Conservation (phyloP, 1,284 basidiomycete genomes). For the Ustilago tritici region DNA sequence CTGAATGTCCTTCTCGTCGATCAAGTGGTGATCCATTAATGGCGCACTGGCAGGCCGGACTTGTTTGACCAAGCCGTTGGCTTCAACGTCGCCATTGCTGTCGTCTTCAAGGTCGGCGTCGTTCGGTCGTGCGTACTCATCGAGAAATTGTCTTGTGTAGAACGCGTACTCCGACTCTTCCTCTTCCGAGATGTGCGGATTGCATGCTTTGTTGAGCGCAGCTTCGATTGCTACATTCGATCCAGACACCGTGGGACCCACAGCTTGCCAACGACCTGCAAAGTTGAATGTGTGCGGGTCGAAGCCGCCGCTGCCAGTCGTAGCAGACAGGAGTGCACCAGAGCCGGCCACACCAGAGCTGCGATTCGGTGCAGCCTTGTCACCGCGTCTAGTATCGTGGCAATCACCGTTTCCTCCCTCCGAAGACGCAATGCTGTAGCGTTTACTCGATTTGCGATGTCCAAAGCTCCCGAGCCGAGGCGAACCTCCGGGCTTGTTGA, state of each 20-base stretch:
- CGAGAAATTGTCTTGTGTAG: constrained; percentile 51
- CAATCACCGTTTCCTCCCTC: constrained; percentile 24
- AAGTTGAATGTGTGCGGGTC: constrained; percentile 51
- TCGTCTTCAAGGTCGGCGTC: constrained; percentile 10
- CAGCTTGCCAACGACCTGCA: constrained; percentile 47
- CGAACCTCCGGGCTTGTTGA: constrained; percentile 46
- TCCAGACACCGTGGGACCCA: constrained; percentile 24
- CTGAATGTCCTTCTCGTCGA: constrained; percentile 51
- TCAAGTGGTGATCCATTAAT: constrained; percentile 39
- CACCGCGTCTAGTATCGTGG: constrained; percentile 10
- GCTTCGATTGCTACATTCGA: constrained; percentile 45
- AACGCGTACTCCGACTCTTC: constrained; percentile 49
- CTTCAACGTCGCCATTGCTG: background rate
- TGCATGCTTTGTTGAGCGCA: constrained; percentile 42
- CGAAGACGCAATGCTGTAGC: constrained; percentile 33
- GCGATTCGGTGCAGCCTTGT: constrained; percentile 10
- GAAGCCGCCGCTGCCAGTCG: constrained; percentile 15
- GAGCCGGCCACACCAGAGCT: constrained; percentile 1
- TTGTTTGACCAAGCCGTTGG: background rate
- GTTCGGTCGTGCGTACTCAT: constrained; percentile 32
- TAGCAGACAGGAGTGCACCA: background rate
- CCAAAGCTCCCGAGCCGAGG: constrained; percentile 11
- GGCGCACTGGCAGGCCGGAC: constrained; percentile 11
- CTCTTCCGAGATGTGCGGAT: constrained; percentile 44
- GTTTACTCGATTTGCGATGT: constrained; percentile 25